Evolutionary conservation across 2,329 filamentous ascomycete genomes (phyloP), one percentile per base, ranked within the genome.

Genomic region (Dactylellina drechsleri): DNA sequence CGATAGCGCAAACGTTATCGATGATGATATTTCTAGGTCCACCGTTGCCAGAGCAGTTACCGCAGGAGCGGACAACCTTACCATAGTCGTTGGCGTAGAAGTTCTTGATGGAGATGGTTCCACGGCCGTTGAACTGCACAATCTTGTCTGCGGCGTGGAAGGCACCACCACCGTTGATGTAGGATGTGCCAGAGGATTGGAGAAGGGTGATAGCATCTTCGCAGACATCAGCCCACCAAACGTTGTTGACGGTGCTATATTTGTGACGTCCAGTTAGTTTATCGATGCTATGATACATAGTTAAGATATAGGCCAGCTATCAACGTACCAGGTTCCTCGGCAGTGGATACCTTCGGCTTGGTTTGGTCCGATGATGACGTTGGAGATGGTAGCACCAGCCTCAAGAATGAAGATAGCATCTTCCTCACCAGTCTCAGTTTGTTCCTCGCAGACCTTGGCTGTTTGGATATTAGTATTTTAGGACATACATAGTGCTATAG

Each of bases 41-140:
- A 36, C 70, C 70, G 58, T 75, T 75, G 15, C 73, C 77, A 15
- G 68, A 66, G 76, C 81, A 81, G 82, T 86, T 86, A 62, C 84
- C 84, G 77, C 84, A 85, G 5, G 83, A 84, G 20, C 84, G 83
- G 78, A 84, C 85, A 45, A 85, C 78, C 79, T 86, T 86, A 67
- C 84, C 84, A 73, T 85, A 85, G 79, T 85, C 71, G 20, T 77
- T 64, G 1, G 45, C 66, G 52, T 70, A 62, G 57, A 73, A 77
- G 31, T 76, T 71, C 68, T 65, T 79, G 58, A 82, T 80, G 23
- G 82, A 81, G 43, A 84, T 82, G 23, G 82, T 84, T 2, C 83
- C 83, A 54, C 83, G 81, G 23, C 84, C 84, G 75, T 85, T 85
- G 79, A 84, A 83, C 79, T 85, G 84, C 60, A 85, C 77, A 6